Percentiles rank a stretch among this genome's conserved stretches.
phyloP scores from a whole-genome alignment of 352 stramenopile genomes.

The Globisporangium heterothallicum region DNA sequence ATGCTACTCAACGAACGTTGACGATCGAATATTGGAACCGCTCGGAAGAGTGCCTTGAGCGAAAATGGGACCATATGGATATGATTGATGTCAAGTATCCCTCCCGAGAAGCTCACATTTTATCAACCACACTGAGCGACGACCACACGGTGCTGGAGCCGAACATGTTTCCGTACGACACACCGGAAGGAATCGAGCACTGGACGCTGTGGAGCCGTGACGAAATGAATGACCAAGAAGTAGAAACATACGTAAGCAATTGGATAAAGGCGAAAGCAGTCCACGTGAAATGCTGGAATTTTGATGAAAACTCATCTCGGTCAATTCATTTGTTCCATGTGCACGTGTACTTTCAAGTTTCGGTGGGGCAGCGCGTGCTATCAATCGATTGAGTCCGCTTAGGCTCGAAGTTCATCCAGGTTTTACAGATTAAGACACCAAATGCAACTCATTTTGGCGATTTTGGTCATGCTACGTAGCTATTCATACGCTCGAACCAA shows the following conservation, averaged over 20 bases:
- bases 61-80: conserved; percentile 29
- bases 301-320: conserved; percentile 25
- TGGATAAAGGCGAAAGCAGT: conserved; percentile 21
- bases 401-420: not conserved
- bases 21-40: conserved; percentile 25
- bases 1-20: conserved; percentile 13
- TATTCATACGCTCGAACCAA: not conserved
- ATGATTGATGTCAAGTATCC: conserved; percentile 11
- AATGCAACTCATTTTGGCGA: not conserved
- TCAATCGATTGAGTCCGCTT: not conserved
- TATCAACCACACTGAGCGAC: conserved; percentile 14
- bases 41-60: conserved; percentile 22
- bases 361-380: not conserved
- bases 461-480: too few relatives aligned
- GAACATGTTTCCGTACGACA: conserved; percentile 30
- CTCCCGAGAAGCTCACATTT: conserved; percentile 24
- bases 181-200: conserved; percentile 22
- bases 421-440: not conserved
- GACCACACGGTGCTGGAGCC: conserved; percentile 17
- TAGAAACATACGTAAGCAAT: conserved; percentile 17
- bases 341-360: conserved; percentile 25
- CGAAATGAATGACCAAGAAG: conserved; percentile 16
- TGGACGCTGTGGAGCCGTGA: conserved; percentile 23
- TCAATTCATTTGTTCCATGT: conserved; percentile 34
- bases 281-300: conserved; percentile 24